Percentiles rank a stretch among this genome's conserved stretches.
Evolutionary conservation across 768 basidiomycete genomes (phyloP).

Genomic region (Tricholoma matsutake): DNA sequence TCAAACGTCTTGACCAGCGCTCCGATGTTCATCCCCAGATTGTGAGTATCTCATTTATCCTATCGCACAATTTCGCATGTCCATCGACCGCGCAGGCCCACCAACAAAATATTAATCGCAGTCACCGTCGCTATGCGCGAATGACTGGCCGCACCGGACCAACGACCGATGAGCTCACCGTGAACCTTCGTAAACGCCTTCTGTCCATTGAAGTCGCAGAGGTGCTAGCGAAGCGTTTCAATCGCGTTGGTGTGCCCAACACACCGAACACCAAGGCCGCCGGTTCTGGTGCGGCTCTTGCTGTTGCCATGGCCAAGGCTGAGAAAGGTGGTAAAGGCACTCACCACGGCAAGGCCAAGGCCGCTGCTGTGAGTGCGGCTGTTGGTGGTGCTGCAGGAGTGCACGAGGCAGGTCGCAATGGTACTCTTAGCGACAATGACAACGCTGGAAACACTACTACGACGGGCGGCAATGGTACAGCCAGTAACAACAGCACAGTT

Average conservation of each 20-base stretch:
- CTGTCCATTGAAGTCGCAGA: constrained; percentile 33
- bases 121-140: constrained; percentile 59
- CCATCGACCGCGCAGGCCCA: constrained; percentile 40
- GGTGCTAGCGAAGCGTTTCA: constrained; percentile 36
- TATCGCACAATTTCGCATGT: background rate
- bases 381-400: constrained; percentile 26
- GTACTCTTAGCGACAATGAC: constrained; percentile 19
- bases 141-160: constrained; percentile 62
- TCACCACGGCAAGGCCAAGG: constrained; percentile 3
- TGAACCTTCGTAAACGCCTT: constrained; percentile 47
- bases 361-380: constrained; percentile 8
- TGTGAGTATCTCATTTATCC: constrained; percentile 24
- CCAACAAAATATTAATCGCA: constrained; percentile 71
- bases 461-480: constrained; percentile 1
- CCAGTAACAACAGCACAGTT: constrained; percentile 3
- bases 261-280: constrained; percentile 10
- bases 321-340: constrained; percentile 2
- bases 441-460: background rate
- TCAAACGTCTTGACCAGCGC: constrained; percentile 36
- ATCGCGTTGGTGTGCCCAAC: constrained; percentile 26
- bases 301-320: constrained; percentile 10
- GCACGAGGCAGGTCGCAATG: constrained; percentile 16
- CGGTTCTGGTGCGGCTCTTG: constrained; percentile 17
- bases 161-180: constrained; percentile 43
- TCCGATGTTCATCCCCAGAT: constrained; percentile 33